Evolutionary conservation across 192 early-diverging fungal species (phyloP), one percentile per base, ranked within the genome.

Genomic region (Cladochytrium replicatum): DNA sequence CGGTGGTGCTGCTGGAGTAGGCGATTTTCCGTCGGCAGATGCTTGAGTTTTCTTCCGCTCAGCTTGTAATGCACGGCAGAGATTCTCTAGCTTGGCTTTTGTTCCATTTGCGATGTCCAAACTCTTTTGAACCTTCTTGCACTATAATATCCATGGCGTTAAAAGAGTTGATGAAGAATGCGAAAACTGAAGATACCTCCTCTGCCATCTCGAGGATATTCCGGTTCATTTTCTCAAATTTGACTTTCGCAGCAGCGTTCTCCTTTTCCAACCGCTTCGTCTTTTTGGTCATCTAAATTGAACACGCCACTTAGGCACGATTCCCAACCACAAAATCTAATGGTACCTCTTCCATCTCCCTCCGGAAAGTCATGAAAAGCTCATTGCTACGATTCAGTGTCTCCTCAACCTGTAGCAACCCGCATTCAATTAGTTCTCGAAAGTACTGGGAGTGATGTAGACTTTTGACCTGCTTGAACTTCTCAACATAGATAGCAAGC

Each of bases 381-480:
- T 80, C 70, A 43, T 82, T 80, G 49, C 68, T 72, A 44, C 78
- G 77, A 52, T 75, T 76, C 29, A 82, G 54, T 6, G 80, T 80
- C 41, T 82, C 80, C 50, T 82, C 80, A 3, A 80, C 78, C 50
- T 73, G 57, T 2, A 11, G 13, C 6, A 24, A 17, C n/a, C n/a
- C n/a, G n/a, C n/a, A n/a, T n/a, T n/a, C n/a, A n/a, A n/a, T n/a
- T n/a, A n/a, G n/a, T n/a, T n/a, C n/a, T n/a, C n/a, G n/a, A n/a
- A n/a, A n/a, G n/a, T n/a, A n/a, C n/a, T n/a, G n/a, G n/a, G n/a
- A n/a, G n/a, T n/a, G n/a, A n/a, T n/a, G n/a, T n/a, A n/a, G n/a
- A n/a, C n/a, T n/a, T n/a, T n/a, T n/a, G n/a, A 63, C 64, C 55
- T 67, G 63, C 50, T 68, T 66, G 41, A 82, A 80, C 59, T 82